Percentiles rank a stretch among this genome's conserved stretches.
phyloP scores from a whole-genome alignment of 352 stramenopile species.

The Globisporangium nagaii region DNA sequence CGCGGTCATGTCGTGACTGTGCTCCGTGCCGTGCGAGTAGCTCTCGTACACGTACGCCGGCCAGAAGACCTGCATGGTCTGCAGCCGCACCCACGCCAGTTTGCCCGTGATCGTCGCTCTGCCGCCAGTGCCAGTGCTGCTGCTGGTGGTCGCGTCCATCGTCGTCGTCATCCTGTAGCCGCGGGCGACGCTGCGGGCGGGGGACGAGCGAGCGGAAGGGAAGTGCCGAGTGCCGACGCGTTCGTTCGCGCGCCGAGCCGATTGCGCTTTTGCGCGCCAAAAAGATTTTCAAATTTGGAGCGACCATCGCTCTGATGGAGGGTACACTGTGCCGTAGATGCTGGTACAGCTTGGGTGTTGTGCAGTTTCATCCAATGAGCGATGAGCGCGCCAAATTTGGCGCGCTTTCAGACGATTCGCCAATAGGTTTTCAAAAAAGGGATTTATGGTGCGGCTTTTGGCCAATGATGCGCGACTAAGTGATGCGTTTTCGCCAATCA shows the following conservation, averaged over 20 bases:
- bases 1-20: conserved; percentile 41
- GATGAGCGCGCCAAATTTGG: conserved; percentile 8
- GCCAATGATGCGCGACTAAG: too few species aligned
- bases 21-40: conserved; percentile 37
- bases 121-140: neutral
- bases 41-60: conserved; percentile 58
- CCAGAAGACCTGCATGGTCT: conserved; percentile 56
- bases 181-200: neutral
- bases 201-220: neutral
- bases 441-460: too few species aligned
- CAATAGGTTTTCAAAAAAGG: neutral
- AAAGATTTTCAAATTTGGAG: conserved; percentile 10
- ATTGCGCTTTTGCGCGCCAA: conserved; percentile 2
- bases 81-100: conserved; percentile 46
- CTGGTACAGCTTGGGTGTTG: neutral
- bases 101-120: neutral
- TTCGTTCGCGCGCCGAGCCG: neutral
- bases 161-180: neutral
- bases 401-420: too few species aligned
- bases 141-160: neutral
- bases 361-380: conserved; percentile 7
- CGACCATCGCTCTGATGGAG: neutral
- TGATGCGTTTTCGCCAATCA: too few species aligned
- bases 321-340: too few species aligned
- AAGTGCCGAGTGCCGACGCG: neutral